Evolutionary conservation across 2,329 filamentous ascomycete genomes (phyloP).

Genomic region (Biscogniauxia sp.): DNA sequence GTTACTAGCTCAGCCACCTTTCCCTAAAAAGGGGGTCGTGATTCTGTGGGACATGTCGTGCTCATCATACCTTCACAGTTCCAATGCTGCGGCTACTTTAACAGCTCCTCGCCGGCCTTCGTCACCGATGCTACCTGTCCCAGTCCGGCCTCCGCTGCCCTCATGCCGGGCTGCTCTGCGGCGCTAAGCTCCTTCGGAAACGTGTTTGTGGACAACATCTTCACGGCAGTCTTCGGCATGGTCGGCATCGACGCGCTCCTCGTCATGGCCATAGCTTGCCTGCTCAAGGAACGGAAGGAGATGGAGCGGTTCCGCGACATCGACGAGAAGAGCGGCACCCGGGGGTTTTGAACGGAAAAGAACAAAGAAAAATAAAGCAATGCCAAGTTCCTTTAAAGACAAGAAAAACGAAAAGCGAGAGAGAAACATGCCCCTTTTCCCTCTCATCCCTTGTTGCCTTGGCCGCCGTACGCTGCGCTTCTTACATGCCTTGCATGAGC

Average conservation of each 20-base stretch:
- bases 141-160: slow-evolving; percentile 67
- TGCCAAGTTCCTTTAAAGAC: too few species aligned
- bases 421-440: not conserved
- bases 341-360: slow-evolving; percentile 24
- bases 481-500: not conserved
- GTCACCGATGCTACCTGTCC: slow-evolving; percentile 66
- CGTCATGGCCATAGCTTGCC: slow-evolving; percentile 68
- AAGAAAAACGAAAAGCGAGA: too few species aligned
- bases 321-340: slow-evolving; percentile 69
- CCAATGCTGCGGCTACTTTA: slow-evolving; percentile 76
- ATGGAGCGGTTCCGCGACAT: slow-evolving; percentile 75
- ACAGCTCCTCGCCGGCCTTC: slow-evolving; percentile 70
- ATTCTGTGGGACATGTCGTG: slow-evolving; percentile 15
- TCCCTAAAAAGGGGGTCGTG: not conserved
- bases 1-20: slow-evolving; percentile 22
- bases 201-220: slow-evolving; percentile 70
- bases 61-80: slow-evolving; percentile 51
- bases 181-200: slow-evolving; percentile 69
- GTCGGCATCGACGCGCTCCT: slow-evolving; percentile 69
- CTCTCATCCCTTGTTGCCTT: not conserved
- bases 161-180: slow-evolving; percentile 67
- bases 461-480: too few species aligned
- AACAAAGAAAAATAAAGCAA: not conserved
- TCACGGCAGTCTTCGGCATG: slow-evolving; percentile 77
- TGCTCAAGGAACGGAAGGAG: slow-evolving; percentile 79